A percentile compares a stretch with the other conserved stretches of the same genome.
Conservation (phyloP, 1,139 yeast species). For the Saccharomyces pastorianus region DNA sequence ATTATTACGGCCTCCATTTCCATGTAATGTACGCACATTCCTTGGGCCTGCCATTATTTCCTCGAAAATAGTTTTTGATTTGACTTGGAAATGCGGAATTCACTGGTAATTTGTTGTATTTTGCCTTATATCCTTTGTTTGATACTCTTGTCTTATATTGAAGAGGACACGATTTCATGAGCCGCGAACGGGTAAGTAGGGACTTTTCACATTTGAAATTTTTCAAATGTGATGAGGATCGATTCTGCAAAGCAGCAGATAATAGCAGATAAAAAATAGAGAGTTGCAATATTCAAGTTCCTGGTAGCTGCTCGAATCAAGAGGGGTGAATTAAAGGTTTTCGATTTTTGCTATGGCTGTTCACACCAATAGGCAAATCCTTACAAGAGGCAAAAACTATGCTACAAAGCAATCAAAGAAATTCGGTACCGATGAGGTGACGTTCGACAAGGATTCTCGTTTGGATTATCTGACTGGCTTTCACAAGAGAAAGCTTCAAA, state of each 20-base stretch:
- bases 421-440: conserved; percentile 67
- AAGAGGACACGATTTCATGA: not conserved
- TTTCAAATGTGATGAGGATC: conserved; percentile 2
- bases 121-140: not conserved
- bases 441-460: conserved; percentile 67
- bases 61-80: not conserved
- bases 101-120: not conserved
- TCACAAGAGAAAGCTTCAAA: conserved; percentile 82
- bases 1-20: conserved; percentile 1
- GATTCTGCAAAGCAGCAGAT: not conserved
- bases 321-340: not conserved
- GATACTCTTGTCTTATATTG: not conserved
- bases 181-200: not conserved
- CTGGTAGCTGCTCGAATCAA: not conserved
- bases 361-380: conserved; percentile 62
- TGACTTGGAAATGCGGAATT: not conserved
- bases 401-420: conserved; percentile 52
- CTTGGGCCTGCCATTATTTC: conserved; percentile 2
- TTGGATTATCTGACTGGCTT: conserved; percentile 86
- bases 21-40: not conserved
- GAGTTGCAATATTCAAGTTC: not conserved
- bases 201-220: not conserved
- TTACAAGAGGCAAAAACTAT: conserved; percentile 81
- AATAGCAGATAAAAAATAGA: not conserved
- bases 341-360: conserved; percentile 10